Evolutionary conservation across 2,329 filamentous ascomycete species (phyloP).

Genomic region (Alternaria ethzedia): DNA sequence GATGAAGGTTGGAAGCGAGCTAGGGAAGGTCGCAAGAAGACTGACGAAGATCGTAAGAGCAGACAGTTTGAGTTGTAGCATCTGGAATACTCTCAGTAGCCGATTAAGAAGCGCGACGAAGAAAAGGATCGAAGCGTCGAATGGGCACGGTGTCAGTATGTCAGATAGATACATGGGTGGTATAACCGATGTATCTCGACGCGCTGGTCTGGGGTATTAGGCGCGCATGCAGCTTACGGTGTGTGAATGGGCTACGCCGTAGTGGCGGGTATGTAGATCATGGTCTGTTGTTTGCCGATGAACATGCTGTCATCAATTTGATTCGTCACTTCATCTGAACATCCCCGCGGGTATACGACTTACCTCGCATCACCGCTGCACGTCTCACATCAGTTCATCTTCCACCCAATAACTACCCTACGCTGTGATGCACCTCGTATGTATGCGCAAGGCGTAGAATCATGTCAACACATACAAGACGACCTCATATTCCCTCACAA

Average conservation of each 20-base stretch:
- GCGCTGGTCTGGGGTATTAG: background rate
- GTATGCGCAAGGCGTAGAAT: background rate
- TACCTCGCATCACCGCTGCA: background rate
- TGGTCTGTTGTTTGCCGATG: background rate
- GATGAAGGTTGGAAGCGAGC: background rate
- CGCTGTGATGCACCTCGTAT: background rate
- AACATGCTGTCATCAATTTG: background rate
- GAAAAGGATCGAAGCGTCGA: background rate
- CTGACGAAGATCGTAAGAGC: background rate
- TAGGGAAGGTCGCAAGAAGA: background rate
- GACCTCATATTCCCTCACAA: background rate
- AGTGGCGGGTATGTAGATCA: background rate
- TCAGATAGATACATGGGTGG: background rate
- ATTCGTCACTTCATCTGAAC: background rate
- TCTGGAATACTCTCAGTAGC: background rate
- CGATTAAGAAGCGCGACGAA: background rate
- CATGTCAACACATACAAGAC: background rate
- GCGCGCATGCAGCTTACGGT: background rate
- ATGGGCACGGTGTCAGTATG: background rate
- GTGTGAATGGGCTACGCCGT: background rate
- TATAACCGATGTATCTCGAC: background rate
- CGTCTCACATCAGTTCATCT: background rate
- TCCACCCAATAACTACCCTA: background rate
- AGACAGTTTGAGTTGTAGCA: background rate
- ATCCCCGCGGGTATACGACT: background rate